phyloP scores from a whole-genome alignment of 2,329 filamentous ascomycete genomes.

The Monascus ruber region DNA sequence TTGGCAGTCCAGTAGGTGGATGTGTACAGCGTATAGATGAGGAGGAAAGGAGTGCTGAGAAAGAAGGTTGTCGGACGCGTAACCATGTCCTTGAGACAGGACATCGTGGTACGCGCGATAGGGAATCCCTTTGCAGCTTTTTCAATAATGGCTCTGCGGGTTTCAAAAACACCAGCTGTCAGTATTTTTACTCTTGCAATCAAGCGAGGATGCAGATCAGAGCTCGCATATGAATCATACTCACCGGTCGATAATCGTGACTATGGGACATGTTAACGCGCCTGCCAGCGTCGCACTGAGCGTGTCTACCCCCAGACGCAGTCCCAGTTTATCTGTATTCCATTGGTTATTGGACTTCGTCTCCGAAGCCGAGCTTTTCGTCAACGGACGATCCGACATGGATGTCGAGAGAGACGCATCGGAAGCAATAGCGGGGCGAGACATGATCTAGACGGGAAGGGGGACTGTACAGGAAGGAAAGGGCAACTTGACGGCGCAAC shows the following conservation, averaged over 20 bases:
- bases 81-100: constrained; percentile 29
- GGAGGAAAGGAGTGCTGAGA: constrained; percentile 36
- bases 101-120: constrained; percentile 30
- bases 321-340: constrained; percentile 64
- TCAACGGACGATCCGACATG: constrained; percentile 3
- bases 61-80: constrained; percentile 33
- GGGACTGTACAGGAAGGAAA: too few relatives aligned
- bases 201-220: not conserved
- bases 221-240: constrained; percentile 7
- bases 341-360: constrained; percentile 32
- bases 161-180: not conserved
- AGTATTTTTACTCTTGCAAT: not conserved
- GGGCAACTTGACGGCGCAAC: too few relatives aligned
- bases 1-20: constrained; percentile 88
- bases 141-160: constrained; percentile 36
- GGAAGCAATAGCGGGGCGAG: constrained; percentile 17
- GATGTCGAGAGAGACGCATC: constrained; percentile 14
- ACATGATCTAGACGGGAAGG: constrained; percentile 11
- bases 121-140: constrained; percentile 36
- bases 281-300: constrained; percentile 61
- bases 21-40: constrained; percentile 57
- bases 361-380: constrained; percentile 7
- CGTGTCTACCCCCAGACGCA: constrained; percentile 57
- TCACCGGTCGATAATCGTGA: constrained; percentile 79
- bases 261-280: constrained; percentile 66